Evolutionary conservation across 257 asterid species (phyloP), one percentile per base, ranked within the genome.

Genomic region (Handroanthus guayacan): DNA sequence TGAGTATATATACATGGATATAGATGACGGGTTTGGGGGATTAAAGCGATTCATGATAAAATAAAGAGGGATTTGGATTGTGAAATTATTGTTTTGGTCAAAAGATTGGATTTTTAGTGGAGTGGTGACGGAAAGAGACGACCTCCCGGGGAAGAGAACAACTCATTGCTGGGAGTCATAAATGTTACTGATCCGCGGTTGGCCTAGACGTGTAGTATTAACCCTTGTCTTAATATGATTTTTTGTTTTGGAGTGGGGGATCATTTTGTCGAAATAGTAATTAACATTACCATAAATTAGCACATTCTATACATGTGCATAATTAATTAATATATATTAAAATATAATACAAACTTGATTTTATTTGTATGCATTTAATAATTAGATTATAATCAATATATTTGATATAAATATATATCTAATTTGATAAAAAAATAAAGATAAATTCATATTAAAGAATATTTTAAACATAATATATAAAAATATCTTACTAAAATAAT

Each of bases 71-170:
- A 6, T 55, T 56, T 38, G 17, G 37, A 31, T 0, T 4, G 6
- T 13, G 2, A 54, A 54, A 41, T 41, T 41, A 18, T 6, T 10
- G 60, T 9, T 12, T 18, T 67, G 20, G 20, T 20, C 9, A 47
- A 1, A 17, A 63, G 50, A 12, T 12, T 58, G 77, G 34, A 31
- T 6, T 58, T 44, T 56, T 17, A 16, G 76, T 71, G 57, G 76
- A 41, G 57, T 71, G 67, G 54, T 16, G 16, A 55, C 31, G 18
- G 63, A 12, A 57, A 34, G 5, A 10, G 16, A 60, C 12, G 65
- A 41, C 65, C 43, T 60, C 25, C n/a, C 43, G 65, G 65, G 44
- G 0, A 25, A 58, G 64, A 20, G 36, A 31, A 58, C 64, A 17
- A 3, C 36, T n/a, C 10, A 25, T 5, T 5, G 31, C 5, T 16